These are phyloP conservation scores for Articulospora tetracladia DNA, from an alignment of 495 filamentous ascomycete species.

Conservation along the genomic window DNA sequence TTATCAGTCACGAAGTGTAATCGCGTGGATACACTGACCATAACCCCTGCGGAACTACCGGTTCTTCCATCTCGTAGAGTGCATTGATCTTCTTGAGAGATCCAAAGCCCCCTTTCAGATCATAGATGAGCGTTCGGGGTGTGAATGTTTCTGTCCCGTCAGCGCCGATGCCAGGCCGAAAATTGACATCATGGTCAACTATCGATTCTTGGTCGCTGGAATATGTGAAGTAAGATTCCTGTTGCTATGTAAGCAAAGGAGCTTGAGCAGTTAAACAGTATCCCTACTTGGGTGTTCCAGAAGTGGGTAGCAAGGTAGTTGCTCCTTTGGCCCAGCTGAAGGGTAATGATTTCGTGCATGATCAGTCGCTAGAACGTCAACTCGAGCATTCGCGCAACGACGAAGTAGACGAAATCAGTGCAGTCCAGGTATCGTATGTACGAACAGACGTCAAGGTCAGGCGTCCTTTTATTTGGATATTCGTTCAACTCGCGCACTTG, in stretches of 20 bases:
- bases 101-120: conserved; percentile 89
- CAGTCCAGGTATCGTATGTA: too few relatives aligned
- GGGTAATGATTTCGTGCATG: conserved; percentile 95
- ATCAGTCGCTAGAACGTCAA: too few relatives aligned
- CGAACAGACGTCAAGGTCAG: too few relatives aligned
- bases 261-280: too few relatives aligned
- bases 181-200: conserved; percentile 90
- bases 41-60: conserved; percentile 42
- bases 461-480: too few relatives aligned
- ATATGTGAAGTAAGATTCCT: conserved; percentile 99
- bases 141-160: conserved; percentile 88
- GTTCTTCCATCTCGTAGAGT: conserved; percentile 68
- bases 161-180: conserved; percentile 78
- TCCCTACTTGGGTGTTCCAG: conserved; percentile 79
- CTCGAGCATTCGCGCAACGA: background rate
- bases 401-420: background rate
- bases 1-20: conserved; percentile 1
- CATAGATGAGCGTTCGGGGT: conserved; percentile 88
- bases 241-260: background rate
- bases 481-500: too few relatives aligned
- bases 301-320: conserved; percentile 98
- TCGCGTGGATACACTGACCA: conserved; percentile 47
- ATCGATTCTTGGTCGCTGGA: conserved; percentile 59
- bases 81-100: conserved; percentile 83
- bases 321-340: conserved; percentile 87